Evolutionary conservation across 331 rosid genomes (phyloP).

Genomic region (Pyrus hybrid): DNA sequence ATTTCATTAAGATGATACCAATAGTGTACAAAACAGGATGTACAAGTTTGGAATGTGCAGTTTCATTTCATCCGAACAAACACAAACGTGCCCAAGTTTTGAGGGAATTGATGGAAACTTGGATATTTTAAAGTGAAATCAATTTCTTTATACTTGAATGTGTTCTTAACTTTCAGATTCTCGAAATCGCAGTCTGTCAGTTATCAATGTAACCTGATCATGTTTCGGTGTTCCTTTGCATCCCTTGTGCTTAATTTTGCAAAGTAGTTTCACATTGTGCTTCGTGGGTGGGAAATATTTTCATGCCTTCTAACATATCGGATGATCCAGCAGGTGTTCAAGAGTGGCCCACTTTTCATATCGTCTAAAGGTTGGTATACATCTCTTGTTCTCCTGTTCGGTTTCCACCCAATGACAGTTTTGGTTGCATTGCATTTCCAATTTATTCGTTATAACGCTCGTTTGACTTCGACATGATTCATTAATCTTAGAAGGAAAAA

Average conservation of each 20-base stretch:
- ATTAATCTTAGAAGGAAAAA: not conserved
- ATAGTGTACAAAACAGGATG: not conserved
- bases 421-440: not conserved
- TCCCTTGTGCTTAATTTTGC: not conserved
- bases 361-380: slow-evolving; percentile 83
- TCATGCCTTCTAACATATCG: slow-evolving; percentile 27
- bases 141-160: not conserved
- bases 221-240: not conserved
- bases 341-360: slow-evolving; percentile 97
- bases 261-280: slow-evolving; percentile 1
- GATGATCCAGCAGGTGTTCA: slow-evolving; percentile 70
- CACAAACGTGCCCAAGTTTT: not conserved
- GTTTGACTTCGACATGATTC: not conserved
- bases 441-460: not conserved
- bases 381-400: not conserved
- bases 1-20: too few relatives aligned
- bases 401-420: not conserved
- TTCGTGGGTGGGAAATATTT: not conserved
- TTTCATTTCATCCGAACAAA: too few relatives aligned
- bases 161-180: not conserved
- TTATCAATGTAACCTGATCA: not conserved
- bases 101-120: not conserved
- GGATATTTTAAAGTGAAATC: not conserved
- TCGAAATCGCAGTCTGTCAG: not conserved
- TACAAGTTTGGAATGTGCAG: not conserved